A percentile compares a stretch with the other conserved stretches of the same genome.
Conservation (phyloP, 1,284 basidiomycete species). For the Microbotryum silenes-acaulis region DNA sequence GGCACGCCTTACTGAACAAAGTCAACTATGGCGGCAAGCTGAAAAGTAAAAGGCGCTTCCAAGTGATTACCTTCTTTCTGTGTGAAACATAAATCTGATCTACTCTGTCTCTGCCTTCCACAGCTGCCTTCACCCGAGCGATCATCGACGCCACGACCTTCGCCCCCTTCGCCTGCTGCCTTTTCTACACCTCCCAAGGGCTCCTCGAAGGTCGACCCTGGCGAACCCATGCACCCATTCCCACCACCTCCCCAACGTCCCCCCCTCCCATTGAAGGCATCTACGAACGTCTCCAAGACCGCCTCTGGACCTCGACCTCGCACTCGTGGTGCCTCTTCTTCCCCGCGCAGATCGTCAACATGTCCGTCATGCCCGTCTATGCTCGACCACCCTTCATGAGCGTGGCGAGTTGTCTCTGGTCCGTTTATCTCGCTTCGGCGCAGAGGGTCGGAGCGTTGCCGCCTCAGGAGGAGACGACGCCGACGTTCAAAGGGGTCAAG, state of each 20-base stretch:
- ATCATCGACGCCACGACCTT: constrained; percentile 33
- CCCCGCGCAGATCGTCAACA: constrained; percentile 33
- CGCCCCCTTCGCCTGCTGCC: constrained; percentile 33
- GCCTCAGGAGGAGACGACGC: neutral
- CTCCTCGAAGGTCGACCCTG: constrained; percentile 30
- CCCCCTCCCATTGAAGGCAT: constrained; percentile 8
- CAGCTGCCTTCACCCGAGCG: constrained; percentile 32
- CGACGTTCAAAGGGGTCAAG: too few species aligned
- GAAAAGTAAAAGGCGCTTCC: constrained; percentile 20
- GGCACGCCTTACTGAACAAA: constrained; percentile 14
- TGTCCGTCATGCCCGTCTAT: constrained; percentile 34
- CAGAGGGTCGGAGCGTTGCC: neutral
- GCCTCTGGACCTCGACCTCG: constrained; percentile 17
- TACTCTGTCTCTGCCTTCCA: neutral
- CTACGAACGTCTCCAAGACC: constrained; percentile 14
- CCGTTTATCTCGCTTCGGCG: constrained; percentile 4
- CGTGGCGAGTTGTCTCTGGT: constrained; percentile 33
- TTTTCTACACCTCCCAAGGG: constrained; percentile 35
- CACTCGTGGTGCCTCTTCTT: constrained; percentile 32
- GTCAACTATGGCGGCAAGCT: constrained; percentile 18
- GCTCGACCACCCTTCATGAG: constrained; percentile 32
- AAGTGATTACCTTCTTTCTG: neutral
- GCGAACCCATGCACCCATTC: constrained; percentile 1
- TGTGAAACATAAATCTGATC: neutral
- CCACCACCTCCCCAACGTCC: neutral